Conservation (phyloP, 306 rosid species). For the Ceratonia siliqua region DNA sequence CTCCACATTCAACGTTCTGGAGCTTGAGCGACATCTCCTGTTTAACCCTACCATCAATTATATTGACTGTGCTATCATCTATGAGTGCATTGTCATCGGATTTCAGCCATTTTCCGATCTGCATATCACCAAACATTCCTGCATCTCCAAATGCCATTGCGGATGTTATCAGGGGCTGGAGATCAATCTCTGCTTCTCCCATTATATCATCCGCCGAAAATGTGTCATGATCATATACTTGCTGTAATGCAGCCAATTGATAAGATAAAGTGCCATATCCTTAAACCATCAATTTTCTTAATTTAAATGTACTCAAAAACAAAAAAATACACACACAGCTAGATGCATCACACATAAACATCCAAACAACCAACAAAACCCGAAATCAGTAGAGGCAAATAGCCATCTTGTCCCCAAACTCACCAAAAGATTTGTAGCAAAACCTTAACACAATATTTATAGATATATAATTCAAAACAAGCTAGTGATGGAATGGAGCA, state of each 20-base stretch:
- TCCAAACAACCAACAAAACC: neutral
- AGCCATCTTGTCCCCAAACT: neutral
- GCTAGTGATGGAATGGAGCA: neutral
- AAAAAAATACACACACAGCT: neutral
- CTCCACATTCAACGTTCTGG: constrained; percentile 95
- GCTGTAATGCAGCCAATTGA: constrained; percentile 53
- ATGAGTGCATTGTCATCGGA: constrained; percentile 83
- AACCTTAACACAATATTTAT: neutral
- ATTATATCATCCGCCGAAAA: constrained; percentile 96
- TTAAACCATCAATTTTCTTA: neutral
- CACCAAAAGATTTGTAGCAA: constrained; percentile 1
- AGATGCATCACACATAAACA: neutral
- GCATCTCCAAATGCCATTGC: constrained; percentile 96
- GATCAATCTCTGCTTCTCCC: constrained; percentile 98
- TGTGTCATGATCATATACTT: constrained; percentile 81
- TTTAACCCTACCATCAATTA: constrained; percentile 70
- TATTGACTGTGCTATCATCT: constrained; percentile 77
- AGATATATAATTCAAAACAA: neutral
- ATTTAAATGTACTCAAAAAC: neutral
- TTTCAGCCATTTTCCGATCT: constrained; percentile 97
- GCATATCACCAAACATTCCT: constrained; percentile 90
- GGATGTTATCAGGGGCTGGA: constrained; percentile 91
- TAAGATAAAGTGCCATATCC: constrained; percentile 14
- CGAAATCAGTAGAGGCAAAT: neutral
- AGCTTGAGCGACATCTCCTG: constrained; percentile 77